Evolutionary conservation across 2,329 filamentous ascomycete genomes (phyloP).

Genomic region (Ophiocordyceps polyrhachis-furcata): DNA sequence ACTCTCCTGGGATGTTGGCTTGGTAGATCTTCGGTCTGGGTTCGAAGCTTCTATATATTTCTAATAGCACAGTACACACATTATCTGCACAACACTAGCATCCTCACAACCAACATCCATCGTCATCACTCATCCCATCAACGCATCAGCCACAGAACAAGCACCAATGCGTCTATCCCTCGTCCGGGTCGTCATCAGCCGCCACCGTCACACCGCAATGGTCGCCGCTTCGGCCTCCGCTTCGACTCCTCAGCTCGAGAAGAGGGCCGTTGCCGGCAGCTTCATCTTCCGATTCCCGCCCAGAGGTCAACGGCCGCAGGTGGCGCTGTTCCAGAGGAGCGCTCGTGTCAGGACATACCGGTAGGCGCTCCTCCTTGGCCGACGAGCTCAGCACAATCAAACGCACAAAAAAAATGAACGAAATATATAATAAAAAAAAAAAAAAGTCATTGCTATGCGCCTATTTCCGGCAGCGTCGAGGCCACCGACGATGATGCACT

Average conservation of each 20-base stretch:
- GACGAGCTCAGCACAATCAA: background rate
- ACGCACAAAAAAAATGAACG: background rate
- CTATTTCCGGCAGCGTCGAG: slow-evolving; percentile 44
- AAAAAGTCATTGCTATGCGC: slow-evolving; percentile 22
- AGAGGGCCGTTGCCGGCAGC: slow-evolving; percentile 24
- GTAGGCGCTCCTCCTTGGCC: slow-evolving; percentile 18
- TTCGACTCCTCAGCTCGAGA: slow-evolving; percentile 4
- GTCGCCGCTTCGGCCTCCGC: background rate
- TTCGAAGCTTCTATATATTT: too few relatives aligned
- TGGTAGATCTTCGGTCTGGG: too few relatives aligned
- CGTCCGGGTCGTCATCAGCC: background rate
- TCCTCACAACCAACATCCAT: background rate
- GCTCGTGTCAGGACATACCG: slow-evolving; percentile 39
- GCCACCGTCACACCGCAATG: background rate
- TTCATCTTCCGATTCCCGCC: slow-evolving; percentile 30
- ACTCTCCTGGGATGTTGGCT: too few relatives aligned
- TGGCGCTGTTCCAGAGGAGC: slow-evolving; percentile 45
- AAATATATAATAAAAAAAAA: too few relatives aligned
- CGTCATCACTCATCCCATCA: too few relatives aligned
- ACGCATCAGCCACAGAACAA: too few relatives aligned
- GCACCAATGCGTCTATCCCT: background rate
- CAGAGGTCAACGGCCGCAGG: slow-evolving; percentile 19
- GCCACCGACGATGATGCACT: slow-evolving; percentile 30
- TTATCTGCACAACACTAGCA: background rate
- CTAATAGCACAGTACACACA: too few relatives aligned